Evolutionary conservation across 176 grass and related monocot genomes (phyloP), one percentile per base, ranked within the genome.

Genomic region (Juncus effusus): DNA sequence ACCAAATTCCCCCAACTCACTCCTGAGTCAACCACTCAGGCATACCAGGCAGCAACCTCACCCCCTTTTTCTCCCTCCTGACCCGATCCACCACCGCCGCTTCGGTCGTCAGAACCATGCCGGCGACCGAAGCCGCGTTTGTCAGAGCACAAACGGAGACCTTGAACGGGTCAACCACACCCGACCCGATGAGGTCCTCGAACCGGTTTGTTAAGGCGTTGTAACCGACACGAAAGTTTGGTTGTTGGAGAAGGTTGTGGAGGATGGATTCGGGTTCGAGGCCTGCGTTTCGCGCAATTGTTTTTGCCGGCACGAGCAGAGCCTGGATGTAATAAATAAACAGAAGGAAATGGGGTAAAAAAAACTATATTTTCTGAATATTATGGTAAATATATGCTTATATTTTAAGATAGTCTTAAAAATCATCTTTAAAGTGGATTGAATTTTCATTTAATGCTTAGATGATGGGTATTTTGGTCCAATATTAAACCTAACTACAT

Each of bases 111-210:
- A 96, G 72, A 72, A 96, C 77, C 40, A 91, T 45, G 59, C 93
- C 87, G 61, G 88, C 70, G 1, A 97, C 81, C 6, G 93, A 97
- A 16, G 88, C 82, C 4, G 85, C 90, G 60, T 89, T 97, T 63
- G 91, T 74, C 2, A 97, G 88, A 7, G 90, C 85, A 1, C 88
- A 89, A 82, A 85, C 83, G 10, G 82, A 79, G 52, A 90, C 93
- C 71, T 76, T 86, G 58, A 79, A 88, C 13, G 88, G 93, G n/a
- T 97, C 93, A 6, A 92, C 80, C 61, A 97, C 82, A 10, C 93
- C 93, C 5, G 76, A 86, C 47, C 83, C 13, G 52, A 97, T 41
- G 13, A 97, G 85, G 61, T 97, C 85, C 77, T 90, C 88, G 14
- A 85, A 86, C 28, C 62, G 55, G 67, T 58, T 80, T 0, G 82